phyloP scores from a whole-genome alignment of 2,329 filamentous ascomycete genomes.

The Clarireedia monteithiana region DNA sequence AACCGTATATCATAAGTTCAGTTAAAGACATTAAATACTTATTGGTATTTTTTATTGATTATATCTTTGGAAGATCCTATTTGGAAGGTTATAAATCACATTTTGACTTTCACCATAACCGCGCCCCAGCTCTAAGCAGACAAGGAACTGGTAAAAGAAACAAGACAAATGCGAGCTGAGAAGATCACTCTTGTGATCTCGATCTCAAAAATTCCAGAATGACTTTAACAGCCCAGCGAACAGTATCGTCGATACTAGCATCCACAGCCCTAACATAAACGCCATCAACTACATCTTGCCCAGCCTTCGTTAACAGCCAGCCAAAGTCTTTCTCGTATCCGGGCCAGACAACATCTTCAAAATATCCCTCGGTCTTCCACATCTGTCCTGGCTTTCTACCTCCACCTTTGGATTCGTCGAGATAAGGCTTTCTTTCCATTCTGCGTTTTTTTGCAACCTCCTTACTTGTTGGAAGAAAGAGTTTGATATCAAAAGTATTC shows the following conservation, averaged over 20 bases:
- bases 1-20: not conserved
- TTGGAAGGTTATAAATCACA: too few relatives aligned
- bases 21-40: too few relatives aligned
- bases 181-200: too few relatives aligned
- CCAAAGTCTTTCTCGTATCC: constrained; percentile 10
- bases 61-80: too few relatives aligned
- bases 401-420: constrained; percentile 11
- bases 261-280: constrained; percentile 11
- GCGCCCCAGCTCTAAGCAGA: too few relatives aligned
- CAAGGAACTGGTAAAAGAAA: too few relatives aligned
- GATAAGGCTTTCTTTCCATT: constrained; percentile 12
- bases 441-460: constrained; percentile 11
- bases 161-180: too few relatives aligned
- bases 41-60: too few relatives aligned
- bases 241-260: constrained; percentile 12
- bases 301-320: constrained; percentile 14
- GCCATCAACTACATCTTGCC: not conserved
- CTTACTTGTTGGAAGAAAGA: constrained; percentile 17
- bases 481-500: constrained; percentile 15
- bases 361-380: constrained; percentile 27
- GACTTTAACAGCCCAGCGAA: constrained; percentile 14
- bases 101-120: too few relatives aligned
- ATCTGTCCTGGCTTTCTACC: constrained; percentile 18
- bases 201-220: constrained; percentile 2
- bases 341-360: constrained; percentile 23